These are phyloP conservation scores for Alternaria gansuensis DNA, from an alignment of 2,329 filamentous ascomycete species.

Conservation along the genomic window DNA sequence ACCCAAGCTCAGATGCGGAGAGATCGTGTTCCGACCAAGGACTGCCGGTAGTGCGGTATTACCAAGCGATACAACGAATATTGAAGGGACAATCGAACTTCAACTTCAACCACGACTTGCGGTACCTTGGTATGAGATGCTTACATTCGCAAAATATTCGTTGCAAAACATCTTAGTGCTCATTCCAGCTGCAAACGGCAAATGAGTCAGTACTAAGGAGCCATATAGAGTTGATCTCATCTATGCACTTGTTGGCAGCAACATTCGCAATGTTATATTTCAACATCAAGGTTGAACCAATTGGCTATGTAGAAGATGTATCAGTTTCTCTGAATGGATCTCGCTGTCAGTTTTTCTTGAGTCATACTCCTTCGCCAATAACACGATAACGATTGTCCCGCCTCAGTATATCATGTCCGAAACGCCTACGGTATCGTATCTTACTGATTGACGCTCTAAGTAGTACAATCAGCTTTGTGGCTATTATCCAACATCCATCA, in stretches of 20 bases:
- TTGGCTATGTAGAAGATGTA: slow-evolving; percentile 18
- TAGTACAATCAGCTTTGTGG: slow-evolving; percentile 46
- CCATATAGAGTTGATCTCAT: neutral
- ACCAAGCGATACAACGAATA: neutral
- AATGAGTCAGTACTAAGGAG: neutral
- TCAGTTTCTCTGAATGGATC: slow-evolving; percentile 44
- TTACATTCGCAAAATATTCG: neutral
- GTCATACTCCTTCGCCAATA: neutral
- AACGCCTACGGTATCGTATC: slow-evolving; percentile 31
- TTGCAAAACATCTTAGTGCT: neutral
- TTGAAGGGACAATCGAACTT: neutral
- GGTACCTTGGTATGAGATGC: neutral
- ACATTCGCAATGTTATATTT: slow-evolving; percentile 1
- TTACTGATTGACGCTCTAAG: slow-evolving; percentile 26
- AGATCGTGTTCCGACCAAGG: neutral
- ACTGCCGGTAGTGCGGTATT: neutral
- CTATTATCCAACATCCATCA: slow-evolving; percentile 52
- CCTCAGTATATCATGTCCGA: slow-evolving; percentile 40
- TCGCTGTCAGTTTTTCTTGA: slow-evolving; percentile 18
- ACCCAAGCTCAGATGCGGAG: neutral
- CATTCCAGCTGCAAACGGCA: neutral
- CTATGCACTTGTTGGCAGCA: neutral
- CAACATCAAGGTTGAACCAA: slow-evolving; percentile 8
- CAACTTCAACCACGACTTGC: neutral
- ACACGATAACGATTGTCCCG: neutral